Evolutionary conservation across 2,329 filamentous ascomycete genomes (phyloP).

Genomic region (Aspergillus aculeatinus): DNA sequence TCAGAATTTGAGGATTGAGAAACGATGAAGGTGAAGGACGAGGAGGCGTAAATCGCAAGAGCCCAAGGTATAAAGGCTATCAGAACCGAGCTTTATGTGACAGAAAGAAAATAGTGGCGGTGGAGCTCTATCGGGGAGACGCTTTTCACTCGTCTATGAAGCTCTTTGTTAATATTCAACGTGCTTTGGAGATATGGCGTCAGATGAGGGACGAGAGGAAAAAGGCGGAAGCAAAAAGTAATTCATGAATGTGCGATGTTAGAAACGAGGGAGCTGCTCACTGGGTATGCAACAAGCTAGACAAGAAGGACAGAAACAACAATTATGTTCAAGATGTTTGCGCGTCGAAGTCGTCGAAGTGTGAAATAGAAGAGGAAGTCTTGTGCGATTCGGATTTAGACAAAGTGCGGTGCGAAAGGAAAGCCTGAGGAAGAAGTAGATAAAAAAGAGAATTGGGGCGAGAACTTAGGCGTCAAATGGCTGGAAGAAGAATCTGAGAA

Average conservation of each 20-base stretch:
- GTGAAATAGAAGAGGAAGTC: conserved; percentile 23
- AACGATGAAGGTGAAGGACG: conserved; percentile 4
- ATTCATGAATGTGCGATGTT: conserved; percentile 8
- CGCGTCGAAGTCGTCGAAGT: conserved; percentile 9
- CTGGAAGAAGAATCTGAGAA: background rate
- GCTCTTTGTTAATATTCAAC: conserved; percentile 19
- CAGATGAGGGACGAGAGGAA: conserved; percentile 7
- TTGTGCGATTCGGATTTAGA: conserved; percentile 29
- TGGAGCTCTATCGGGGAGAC: conserved; percentile 22
- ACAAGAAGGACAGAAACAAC: conserved; percentile 17
- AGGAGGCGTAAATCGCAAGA: conserved; percentile 2
- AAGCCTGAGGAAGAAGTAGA: conserved; percentile 17
- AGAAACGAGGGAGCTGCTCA: background rate
- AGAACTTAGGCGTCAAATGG: conserved; percentile 8
- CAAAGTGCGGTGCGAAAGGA: conserved; percentile 14
- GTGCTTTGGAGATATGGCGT: conserved; percentile 1
- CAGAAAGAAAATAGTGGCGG: conserved; percentile 7
- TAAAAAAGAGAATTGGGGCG: conserved; percentile 17
- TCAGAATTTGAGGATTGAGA: conserved; percentile 12
- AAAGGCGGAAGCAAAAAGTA: conserved; percentile 3
- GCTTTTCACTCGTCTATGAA: conserved; percentile 24
- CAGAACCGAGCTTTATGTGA: conserved; percentile 17
- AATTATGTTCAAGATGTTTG: conserved; percentile 21
- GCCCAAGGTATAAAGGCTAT: conserved; percentile 10
- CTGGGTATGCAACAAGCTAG: conserved; percentile 13